Conservation (phyloP, 1,284 basidiomycete species). For the Apiotrichum veenhuisii region DNA sequence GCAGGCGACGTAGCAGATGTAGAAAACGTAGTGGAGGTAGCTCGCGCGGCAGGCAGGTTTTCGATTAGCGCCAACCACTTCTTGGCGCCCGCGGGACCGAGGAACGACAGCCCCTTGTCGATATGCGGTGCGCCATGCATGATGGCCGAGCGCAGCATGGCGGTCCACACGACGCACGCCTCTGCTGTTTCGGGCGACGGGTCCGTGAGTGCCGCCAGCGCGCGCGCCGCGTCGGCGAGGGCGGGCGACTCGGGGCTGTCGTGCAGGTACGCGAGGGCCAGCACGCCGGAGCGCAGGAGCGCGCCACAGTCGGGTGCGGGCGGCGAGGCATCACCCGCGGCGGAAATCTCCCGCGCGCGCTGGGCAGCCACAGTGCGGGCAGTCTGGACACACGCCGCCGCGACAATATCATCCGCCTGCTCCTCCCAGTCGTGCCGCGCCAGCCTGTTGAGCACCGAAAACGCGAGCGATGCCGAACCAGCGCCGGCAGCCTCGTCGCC, state of each 20-base stretch:
- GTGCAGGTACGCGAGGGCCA: neutral
- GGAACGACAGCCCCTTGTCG: neutral
- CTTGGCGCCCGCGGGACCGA: neutral
- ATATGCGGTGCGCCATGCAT: neutral
- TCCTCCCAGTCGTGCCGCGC: neutral
- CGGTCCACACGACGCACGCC: neutral
- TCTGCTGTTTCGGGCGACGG: neutral
- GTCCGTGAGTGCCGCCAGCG: neutral
- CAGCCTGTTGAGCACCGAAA: neutral
- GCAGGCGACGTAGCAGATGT: no score
- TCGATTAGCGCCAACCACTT: neutral
- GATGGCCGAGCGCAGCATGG: neutral
- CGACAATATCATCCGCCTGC: neutral
- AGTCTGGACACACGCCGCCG: neutral
- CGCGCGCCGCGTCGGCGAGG: neutral
- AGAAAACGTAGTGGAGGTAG: no score
- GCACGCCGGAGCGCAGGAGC: neutral
- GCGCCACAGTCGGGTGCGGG: neutral
- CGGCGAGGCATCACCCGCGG: no score
- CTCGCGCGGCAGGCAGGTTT: neutral
- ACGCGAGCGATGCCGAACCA: neutral
- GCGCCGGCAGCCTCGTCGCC: no score
- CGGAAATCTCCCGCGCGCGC: no score
- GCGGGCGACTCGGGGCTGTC: neutral
- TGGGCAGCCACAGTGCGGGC: neutral